Conservation (phyloP, 495 filamentous ascomycete genomes). For the Aspergillus conjunctus region DNA sequence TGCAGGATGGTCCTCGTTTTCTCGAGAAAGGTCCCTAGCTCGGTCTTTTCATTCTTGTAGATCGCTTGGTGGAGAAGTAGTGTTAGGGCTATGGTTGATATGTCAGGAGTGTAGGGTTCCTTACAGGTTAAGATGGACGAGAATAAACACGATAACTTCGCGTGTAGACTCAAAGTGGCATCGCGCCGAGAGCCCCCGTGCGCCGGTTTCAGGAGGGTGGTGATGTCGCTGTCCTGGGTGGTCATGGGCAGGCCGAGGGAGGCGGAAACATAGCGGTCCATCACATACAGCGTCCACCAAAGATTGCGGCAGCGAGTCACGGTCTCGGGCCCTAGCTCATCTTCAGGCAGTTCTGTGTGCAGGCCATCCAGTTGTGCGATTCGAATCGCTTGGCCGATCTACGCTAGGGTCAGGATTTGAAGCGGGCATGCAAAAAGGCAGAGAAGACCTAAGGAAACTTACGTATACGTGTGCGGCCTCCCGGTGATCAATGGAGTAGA, state of each 20-base stretch:
- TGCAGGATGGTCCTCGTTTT: conserved; percentile 39
- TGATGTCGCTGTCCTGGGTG: conserved; percentile 39
- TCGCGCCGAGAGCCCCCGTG: conserved; percentile 25
- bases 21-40: conserved; percentile 36
- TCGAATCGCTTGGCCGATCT: conserved; percentile 44
- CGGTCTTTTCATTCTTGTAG: conserved; percentile 38
- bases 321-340: conserved; percentile 30
- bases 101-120: too few species aligned
- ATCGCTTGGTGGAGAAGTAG: neutral
- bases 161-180: conserved; percentile 35
- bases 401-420: neutral
- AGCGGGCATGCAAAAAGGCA: neutral
- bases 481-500: conserved; percentile 40
- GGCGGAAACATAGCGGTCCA: conserved; percentile 41
- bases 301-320: conserved; percentile 36
- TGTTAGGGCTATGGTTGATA: too few species aligned
- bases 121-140: conserved; percentile 32
- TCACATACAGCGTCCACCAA: conserved; percentile 45
- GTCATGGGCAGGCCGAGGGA: conserved; percentile 41
- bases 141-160: conserved; percentile 33
- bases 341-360: conserved; percentile 41
- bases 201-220: conserved; percentile 29
- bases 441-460: too few species aligned
- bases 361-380: conserved; percentile 40
- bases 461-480: conserved; percentile 39